Base-by-base conservation (phyloP, 2,329 filamentous ascomycete species). In the Fusarium sp. region DNA sequence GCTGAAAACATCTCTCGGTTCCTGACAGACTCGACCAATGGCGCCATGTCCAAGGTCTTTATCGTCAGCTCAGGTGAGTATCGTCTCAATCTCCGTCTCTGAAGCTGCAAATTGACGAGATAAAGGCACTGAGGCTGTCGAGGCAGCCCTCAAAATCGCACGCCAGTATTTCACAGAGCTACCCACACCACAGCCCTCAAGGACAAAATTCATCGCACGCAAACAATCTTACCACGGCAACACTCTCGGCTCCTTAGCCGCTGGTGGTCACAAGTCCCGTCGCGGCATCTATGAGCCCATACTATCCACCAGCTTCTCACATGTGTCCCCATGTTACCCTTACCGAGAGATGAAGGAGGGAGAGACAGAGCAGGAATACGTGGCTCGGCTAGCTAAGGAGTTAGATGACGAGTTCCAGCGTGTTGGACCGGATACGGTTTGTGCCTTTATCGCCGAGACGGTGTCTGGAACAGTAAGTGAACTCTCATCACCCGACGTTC, bases 361-460 rank as follows among this genome's bases (percentile, higher is more conserved):
- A 0, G 84, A 86, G 63, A 82, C 74, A 0, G 82, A 84, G 11
- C 79, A 80, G 11, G 74, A 79, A n/a, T 77, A 78, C 13, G 69
- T 76, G 0, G 18, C 22, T 6, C 71, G 75, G 0, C 38, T 78
- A 0, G 75, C 75, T 0, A 63, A 68, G 5, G 75, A 77, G 29
- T 6, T 77, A 0, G 75, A 77, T 2, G 63, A 59, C 0, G 75
- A 77, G 29, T 78, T 77, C 0, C 63, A 66, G 0, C 61, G 75
- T 0, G 10, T 78, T 22, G 68, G 75, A 0, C 74, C 75, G 1
- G 66, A 61, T 5, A 78, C 40, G 0, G 75, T 77, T 11, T 77
- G 75, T 47, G 75, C 74, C 0, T 77, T 77, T 18, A 52, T 78
- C 1, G 74, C 74, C 0, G 75, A 77, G 45, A 77, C 75, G 0